Evolutionary conservation across 768 basidiomycete genomes (phyloP), one percentile per base, ranked within the genome.

Genomic region (Crassisporium funariophilum): DNA sequence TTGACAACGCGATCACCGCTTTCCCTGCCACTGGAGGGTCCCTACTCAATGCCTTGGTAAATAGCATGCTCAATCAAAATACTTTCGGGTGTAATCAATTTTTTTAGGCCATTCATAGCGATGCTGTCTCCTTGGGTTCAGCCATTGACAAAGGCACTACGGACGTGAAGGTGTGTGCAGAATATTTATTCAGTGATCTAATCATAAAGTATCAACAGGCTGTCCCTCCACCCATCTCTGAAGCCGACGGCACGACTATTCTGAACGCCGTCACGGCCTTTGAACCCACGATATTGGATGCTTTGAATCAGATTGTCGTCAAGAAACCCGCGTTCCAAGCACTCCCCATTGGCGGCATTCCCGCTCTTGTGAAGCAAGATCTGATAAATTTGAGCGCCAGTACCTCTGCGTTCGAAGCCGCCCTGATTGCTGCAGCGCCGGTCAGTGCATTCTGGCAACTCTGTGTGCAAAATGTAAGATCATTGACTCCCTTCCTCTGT

Each of bases 21-120:
- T 66, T 63, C 53, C 67, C 67, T 0, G 17, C 24, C 19, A 60
- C 59, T n/a, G 59, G 64, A 4, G 60, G 63, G 15, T 58, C 53
- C n/a, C 52, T 64, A 29, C 3, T 43, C 20, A 51, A 25, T 17
- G 64, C 63, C 16, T 39, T 68, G 13, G 63, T 66, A 27, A 4
- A 51, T 44, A 1, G 4, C 9, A 15, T 52, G 10, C 15, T 12
- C 13, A 24, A 9, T n/a, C 4, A 16, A 33, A 12, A 31, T 23
- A 8, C 15, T 7, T 16, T 38, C 20, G 5, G 3, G 10, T 40
- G 10, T 17, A 29, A 13, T 42, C 7, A 31, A 35, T 19, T 35
- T 13, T 2, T 16, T 8, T 12, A 69, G 68, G 55, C 24, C 17
- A 64, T 71, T 33, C 63, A 68, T 39, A 57, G 36, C 5, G 52